phyloP scores from a whole-genome alignment of 495 filamentous ascomycete species.

The Penicillium egyptiacum region DNA sequence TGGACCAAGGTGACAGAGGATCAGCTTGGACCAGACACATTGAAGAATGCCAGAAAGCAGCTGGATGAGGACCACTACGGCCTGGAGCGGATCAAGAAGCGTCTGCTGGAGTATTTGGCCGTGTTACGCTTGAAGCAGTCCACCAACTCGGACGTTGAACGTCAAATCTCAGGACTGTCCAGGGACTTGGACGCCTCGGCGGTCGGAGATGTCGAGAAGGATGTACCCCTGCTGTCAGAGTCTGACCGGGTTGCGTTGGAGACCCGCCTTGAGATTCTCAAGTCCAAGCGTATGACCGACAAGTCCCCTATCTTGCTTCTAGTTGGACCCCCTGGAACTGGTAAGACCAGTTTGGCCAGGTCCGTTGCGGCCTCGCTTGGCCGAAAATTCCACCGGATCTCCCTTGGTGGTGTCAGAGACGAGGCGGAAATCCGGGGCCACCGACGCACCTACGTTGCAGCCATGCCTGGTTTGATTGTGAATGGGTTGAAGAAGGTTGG shows the following conservation, averaged over 20 bases:
- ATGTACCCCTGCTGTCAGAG: slow-evolving; percentile 34
- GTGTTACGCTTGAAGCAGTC: slow-evolving; percentile 92
- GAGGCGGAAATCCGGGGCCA: slow-evolving; percentile 98
- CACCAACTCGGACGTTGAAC: slow-evolving; percentile 75
- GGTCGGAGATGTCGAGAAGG: slow-evolving; percentile 43
- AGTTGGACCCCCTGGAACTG: slow-evolving; percentile 91
- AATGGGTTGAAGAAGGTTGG: slow-evolving; percentile 95
- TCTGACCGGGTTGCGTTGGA: slow-evolving; percentile 49
- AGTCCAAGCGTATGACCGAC: slow-evolving; percentile 77
- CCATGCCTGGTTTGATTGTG: slow-evolving; percentile 95
- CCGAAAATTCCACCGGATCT: slow-evolving; percentile 95
- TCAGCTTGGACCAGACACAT: slow-evolving; percentile 76
- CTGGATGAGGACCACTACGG: slow-evolving; percentile 97
- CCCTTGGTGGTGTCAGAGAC: slow-evolving; percentile 91
- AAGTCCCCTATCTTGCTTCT: slow-evolving; percentile 95
- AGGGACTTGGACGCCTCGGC: slow-evolving; percentile 55
- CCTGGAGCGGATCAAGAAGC: slow-evolving; percentile 95
- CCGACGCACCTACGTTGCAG: slow-evolving; percentile 94
- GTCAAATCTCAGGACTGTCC: slow-evolving; percentile 66
- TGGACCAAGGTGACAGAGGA: slow-evolving; percentile 89
- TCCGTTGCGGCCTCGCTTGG: slow-evolving; percentile 90
- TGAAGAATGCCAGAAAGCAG: slow-evolving; percentile 79
- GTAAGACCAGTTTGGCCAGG: slow-evolving; percentile 94
- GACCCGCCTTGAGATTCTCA: slow-evolving; percentile 65
- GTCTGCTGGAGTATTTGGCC: slow-evolving; percentile 91